A percentile compares a stretch with the other conserved stretches of the same genome.
Evolutionary conservation across 1,284 basidiomycete genomes (phyloP).

Genomic region (Uromyces viciae-fabae): DNA sequence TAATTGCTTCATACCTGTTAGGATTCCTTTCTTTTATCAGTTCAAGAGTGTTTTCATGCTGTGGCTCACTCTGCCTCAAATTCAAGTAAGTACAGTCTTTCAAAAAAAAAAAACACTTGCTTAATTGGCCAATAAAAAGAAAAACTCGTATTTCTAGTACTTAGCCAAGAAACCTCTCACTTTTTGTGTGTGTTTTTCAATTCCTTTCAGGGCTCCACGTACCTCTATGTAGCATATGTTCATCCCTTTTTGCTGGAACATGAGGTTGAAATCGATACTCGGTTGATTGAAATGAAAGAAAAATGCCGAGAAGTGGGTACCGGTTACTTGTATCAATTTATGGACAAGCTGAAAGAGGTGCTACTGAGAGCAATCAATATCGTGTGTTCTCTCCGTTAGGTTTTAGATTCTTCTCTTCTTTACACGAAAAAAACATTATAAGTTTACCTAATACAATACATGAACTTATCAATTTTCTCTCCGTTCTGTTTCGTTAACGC

Average conservation of each 20-base stretch:
- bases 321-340: slow-evolving; percentile 31
- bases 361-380: slow-evolving; percentile 7
- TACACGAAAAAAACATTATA: no score
- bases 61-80: slow-evolving; percentile 44
- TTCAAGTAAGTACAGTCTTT: slow-evolving; percentile 19
- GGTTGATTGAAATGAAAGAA: slow-evolving; percentile 38
- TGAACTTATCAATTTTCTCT: no score
- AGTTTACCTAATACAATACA: no score
- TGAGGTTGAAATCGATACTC: slow-evolving; percentile 35
- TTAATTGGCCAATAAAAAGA: slow-evolving; percentile 65
- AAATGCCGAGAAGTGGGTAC: slow-evolving; percentile 23
- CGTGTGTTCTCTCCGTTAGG: not conserved
- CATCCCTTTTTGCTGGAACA: slow-evolving; percentile 43
- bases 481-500: no score
- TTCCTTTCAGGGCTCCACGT: slow-evolving; percentile 35
- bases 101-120: slow-evolving; percentile 2
- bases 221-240: slow-evolving; percentile 38
- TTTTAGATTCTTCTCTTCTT: no score
- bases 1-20: not conserved
- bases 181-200: not conserved
- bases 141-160: slow-evolving; percentile 57
- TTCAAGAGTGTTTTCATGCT: slow-evolving; percentile 35
- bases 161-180: not conserved
- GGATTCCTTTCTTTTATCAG: slow-evolving; percentile 43
- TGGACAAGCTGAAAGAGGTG: slow-evolving; percentile 34